Base-by-base conservation (phyloP, 306 rosid genomes). In the Vicia villosa region DNA sequence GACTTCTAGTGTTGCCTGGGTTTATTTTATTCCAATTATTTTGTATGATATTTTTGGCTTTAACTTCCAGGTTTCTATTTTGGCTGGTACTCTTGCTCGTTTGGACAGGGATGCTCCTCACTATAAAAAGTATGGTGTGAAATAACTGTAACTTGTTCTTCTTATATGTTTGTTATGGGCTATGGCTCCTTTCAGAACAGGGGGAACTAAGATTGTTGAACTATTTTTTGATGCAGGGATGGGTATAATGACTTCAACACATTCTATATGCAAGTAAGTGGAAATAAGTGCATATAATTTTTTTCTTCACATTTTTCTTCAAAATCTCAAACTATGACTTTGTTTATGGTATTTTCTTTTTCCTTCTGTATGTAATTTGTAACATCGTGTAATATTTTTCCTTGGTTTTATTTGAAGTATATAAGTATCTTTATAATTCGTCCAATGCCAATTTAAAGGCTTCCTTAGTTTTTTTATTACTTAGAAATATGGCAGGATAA, bases 71-170 rank as follows among this genome's bases (percentile, higher is more conserved):
- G 98, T 94, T 59, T 94, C 97, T 54, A 94, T 94, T 82, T 84
- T 94, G 88, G 94, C 98, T 55, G 98, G 98, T 68, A 94, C 98
- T 55, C 82, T 94, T 80, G 97, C 98, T 80, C 97, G 97, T 60
- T 78, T 94, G 76, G 98, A 94, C 69, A 89, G 98, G 77, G 98
- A 94, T 82, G 97, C 98, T 69, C 98, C 98, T 70, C 90, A 83
- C 58, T 94, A 94, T 86, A 88, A 84, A 82, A 88, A 94, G 98
- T 94, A 87, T 69, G 96, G 51, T 10, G 28, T 45, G 20, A 63
- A 66, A 69, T 66, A 54, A 66, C 37, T 66, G 46, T 34, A 43
- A 41, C 21, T 15, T 40, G 54, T 43, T 64, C 40, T 5, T 37
- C 22, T 50, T 22, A 20, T 46, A 34, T n/a, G 12, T 61, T 1